Percentiles rank a stretch among this genome's conserved stretches.
Conservation (phyloP, 2,329 filamentous ascomycete species). For the Fusarium keratoplasticum region DNA sequence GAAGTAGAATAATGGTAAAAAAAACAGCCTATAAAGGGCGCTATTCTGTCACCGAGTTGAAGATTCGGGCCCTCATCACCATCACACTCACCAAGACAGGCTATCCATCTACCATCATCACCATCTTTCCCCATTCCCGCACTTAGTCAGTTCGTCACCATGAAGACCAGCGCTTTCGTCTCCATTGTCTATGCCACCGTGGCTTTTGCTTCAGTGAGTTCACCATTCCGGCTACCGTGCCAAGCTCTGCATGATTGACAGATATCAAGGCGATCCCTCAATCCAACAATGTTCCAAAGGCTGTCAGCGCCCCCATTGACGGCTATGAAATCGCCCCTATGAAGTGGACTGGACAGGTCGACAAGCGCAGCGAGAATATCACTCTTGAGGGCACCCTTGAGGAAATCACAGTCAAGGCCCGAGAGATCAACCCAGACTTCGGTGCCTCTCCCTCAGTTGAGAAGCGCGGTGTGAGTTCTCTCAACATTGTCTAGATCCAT, state of each 20-base stretch:
- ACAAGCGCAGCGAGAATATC: not conserved
- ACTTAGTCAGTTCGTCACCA: not conserved
- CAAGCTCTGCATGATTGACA: not conserved
- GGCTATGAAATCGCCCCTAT: not conserved
- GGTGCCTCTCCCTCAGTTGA: not conserved
- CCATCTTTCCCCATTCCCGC: not conserved
- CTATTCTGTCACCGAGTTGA: no score
- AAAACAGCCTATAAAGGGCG: no score
- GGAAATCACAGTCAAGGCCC: slow-evolving; percentile 1
- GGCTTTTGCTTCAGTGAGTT: slow-evolving; percentile 3
- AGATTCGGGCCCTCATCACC: no score
- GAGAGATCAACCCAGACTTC: slow-evolving; percentile 3
- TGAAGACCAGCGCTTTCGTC: slow-evolving; percentile 1
- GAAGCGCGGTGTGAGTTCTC: not conserved
- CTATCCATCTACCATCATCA: not conserved
- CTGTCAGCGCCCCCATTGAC: not conserved
- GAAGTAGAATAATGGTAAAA: not conserved
- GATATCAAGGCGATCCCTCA: not conserved
- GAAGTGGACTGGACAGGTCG: slow-evolving; percentile 6
- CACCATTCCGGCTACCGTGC: rapidly evolving
- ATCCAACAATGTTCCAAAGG: not conserved
- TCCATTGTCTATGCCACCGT: not conserved
- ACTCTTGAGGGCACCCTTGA: not conserved
- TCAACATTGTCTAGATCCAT: no score
- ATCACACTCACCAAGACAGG: not conserved